Percentiles rank a stretch among this genome's conserved stretches.
Evolutionary conservation across 129 eudicot species (phyloP).

Genomic region (Tanacetum coccineum): DNA sequence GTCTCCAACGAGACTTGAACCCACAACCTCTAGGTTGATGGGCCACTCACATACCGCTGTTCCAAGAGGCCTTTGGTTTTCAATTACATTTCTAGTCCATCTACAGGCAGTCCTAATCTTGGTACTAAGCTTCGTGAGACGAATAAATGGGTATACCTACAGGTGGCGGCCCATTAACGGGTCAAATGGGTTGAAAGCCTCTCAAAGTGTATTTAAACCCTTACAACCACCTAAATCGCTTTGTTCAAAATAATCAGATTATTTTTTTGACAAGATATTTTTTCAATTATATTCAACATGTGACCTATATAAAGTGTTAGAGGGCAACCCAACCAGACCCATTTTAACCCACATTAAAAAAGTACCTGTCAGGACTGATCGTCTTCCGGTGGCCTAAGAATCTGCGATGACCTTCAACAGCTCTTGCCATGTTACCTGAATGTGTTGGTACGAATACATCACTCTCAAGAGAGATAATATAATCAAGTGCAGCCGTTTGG

Average conservation of each 20-base stretch:
- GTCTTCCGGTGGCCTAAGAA: conserved; percentile 83
- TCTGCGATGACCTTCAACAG: conserved; percentile 92
- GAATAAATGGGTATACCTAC: not conserved
- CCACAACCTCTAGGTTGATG: no score
- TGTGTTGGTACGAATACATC: conserved; percentile 85
- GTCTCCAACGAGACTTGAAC: no score
- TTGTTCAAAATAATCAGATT: not conserved
- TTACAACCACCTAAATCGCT: not conserved
- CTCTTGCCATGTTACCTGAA: conserved; percentile 95
- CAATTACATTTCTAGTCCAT: not conserved
- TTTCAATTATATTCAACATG: not conserved
- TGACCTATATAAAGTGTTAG: not conserved
- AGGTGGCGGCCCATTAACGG: not conserved
- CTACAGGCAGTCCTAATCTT: not conserved
- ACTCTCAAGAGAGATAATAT: conserved; percentile 79
- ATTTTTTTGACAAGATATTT: not conserved
- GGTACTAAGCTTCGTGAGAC: not conserved
- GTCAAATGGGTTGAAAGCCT: not conserved
- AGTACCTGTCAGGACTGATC: conserved; percentile 81
- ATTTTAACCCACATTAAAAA: not conserved
- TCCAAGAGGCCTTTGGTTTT: no score
- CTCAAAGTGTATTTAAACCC: not conserved
- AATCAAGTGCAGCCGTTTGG: conserved; percentile 93
- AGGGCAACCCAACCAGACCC: not conserved
- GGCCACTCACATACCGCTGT: no score